These are phyloP conservation scores for Carex pumila DNA, from an alignment of 176 grass and related monocot species.

Conservation along the genomic window DNA sequence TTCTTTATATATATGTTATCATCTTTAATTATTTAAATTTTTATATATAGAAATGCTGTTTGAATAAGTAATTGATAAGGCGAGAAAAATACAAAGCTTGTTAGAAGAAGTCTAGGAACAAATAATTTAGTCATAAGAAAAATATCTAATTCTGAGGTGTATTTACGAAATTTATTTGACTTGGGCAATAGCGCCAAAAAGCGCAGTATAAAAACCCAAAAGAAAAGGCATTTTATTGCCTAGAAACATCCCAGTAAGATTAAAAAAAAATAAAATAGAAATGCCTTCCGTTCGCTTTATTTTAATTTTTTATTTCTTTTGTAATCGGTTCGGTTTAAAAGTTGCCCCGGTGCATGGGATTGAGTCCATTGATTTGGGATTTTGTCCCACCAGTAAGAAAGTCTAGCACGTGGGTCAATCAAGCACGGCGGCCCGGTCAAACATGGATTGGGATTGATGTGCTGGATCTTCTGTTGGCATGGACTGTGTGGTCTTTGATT, in stretches of 20 bases:
- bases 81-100: neutral
- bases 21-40: neutral
- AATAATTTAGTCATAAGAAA: neutral
- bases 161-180: neutral
- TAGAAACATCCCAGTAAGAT: neutral
- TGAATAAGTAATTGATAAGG: neutral
- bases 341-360: neutral
- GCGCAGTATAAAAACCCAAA: neutral
- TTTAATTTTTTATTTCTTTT: neutral
- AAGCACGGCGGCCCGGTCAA: conserved; percentile 32
- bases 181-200: neutral
- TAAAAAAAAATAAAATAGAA: neutral
- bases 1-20: neutral
- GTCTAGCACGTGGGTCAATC: conserved; percentile 24
- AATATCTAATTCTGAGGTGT: neutral
- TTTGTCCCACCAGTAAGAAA: conserved; percentile 8
- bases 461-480: neutral
- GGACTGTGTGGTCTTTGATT: neutral
- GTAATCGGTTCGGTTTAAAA: neutral
- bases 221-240: neutral
- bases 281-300: neutral
- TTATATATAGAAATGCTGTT: neutral
- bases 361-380: neutral
- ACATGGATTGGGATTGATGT: neutral
- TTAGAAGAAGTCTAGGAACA: neutral